Evolutionary conservation across 129 eudicot species (phyloP).

Genomic region (Lonicera japonica): DNA sequence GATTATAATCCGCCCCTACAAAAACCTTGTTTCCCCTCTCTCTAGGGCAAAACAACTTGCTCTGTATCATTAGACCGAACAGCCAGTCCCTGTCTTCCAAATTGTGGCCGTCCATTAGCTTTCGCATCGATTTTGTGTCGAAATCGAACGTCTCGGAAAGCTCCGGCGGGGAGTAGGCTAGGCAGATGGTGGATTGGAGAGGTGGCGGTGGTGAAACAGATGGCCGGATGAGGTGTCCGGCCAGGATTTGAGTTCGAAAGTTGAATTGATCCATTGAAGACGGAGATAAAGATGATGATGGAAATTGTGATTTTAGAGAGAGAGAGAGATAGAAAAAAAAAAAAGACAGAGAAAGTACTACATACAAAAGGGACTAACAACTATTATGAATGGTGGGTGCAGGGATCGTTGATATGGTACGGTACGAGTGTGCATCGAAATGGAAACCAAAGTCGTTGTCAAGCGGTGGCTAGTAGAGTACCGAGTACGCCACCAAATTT

Average conservation of each 20-base stretch:
- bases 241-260: slow-evolving; percentile 45
- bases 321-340: not conserved
- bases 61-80: slow-evolving; percentile 38
- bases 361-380: too few relatives aligned
- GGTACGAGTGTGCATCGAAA: too few relatives aligned
- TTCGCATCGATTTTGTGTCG: slow-evolving; percentile 44
- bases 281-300: not conserved
- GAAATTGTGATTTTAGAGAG: not conserved
- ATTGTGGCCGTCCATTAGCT: slow-evolving; percentile 48
- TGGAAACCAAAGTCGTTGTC: too few relatives aligned
- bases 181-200: slow-evolving; percentile 36
- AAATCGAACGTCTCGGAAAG: slow-evolving; percentile 28
- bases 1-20: slow-evolving; percentile 52
- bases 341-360: too few relatives aligned
- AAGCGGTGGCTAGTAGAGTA: too few relatives aligned
- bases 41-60: slow-evolving; percentile 43
- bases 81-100: slow-evolving; percentile 56
- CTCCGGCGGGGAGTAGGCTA: slow-evolving; percentile 68
- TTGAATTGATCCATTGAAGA: slow-evolving; percentile 38
- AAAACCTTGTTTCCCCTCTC: slow-evolving; percentile 47
- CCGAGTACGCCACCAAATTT: too few relatives aligned
- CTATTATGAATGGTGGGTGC: too few relatives aligned
- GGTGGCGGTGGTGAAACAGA: slow-evolving; percentile 10
- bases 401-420: too few relatives aligned
- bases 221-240: slow-evolving; percentile 42